phyloP scores from a whole-genome alignment of 495 filamentous ascomycete species.

The Baudoinia panamericana region DNA sequence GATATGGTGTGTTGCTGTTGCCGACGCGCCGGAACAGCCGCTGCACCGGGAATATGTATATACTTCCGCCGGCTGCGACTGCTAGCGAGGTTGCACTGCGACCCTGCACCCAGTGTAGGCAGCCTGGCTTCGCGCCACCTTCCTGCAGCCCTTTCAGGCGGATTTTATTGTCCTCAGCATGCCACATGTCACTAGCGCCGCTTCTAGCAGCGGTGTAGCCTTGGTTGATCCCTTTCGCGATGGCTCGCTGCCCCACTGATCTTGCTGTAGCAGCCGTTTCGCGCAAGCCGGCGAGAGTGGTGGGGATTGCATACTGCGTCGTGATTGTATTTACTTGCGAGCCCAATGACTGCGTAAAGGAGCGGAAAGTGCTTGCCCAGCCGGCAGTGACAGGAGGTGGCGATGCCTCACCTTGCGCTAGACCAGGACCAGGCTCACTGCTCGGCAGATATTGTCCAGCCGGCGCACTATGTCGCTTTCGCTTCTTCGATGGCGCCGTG shows the following conservation, averaged over 20 bases:
- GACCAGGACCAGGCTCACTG: slow-evolving; percentile 10
- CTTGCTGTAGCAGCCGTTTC: slow-evolving; percentile 48
- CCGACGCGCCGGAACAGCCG: slow-evolving; percentile 8
- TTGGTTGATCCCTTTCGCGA: slow-evolving; percentile 70
- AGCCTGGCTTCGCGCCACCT: not conserved
- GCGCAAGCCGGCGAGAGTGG: slow-evolving; percentile 25
- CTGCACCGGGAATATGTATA: slow-evolving; percentile 11
- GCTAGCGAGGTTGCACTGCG: slow-evolving; percentile 1
- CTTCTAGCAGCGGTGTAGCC: slow-evolving; percentile 70
- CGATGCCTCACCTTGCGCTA: slow-evolving; percentile 8
- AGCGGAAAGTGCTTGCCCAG: slow-evolving; percentile 1
- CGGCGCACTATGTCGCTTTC: slow-evolving; percentile 9
- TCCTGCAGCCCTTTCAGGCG: slow-evolving; percentile 36
- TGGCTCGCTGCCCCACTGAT: slow-evolving; percentile 58
- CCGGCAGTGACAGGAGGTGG: slow-evolving; percentile 10
- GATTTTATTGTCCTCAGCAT: slow-evolving; percentile 72
- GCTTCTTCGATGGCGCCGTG: slow-evolving; percentile 31
- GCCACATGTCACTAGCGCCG: slow-evolving; percentile 64
- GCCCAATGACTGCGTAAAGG: not conserved
- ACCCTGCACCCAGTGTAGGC: slow-evolving; percentile 12
- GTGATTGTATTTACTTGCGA: slow-evolving; percentile 15
- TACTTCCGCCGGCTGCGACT: slow-evolving; percentile 6
- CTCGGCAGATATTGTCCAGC: slow-evolving; percentile 13
- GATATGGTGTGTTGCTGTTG: not conserved
- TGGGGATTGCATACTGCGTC: slow-evolving; percentile 35